Base-by-base conservation (phyloP, 257 asterid genomes). In the Thymus quinquecostatus region DNA sequence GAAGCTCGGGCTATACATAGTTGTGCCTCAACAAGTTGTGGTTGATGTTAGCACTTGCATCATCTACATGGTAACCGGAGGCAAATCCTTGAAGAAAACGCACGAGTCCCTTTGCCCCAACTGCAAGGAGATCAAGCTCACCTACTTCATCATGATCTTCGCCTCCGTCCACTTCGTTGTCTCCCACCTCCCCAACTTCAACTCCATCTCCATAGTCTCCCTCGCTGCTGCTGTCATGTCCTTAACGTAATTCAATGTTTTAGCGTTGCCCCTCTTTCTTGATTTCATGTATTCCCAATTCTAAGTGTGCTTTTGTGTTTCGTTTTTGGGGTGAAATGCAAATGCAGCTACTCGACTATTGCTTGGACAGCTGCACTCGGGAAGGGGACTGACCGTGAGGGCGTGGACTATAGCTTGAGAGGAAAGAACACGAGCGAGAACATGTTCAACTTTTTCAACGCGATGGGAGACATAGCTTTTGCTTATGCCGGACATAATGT, bases 401-500 rank as follows among this genome's bases (percentile, higher is more conserved):
- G 58, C 10, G 84, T 77, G 32, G 80, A 77, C 72, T 79, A 79
- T 10, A 13, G 30, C 5, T 41, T 64, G n/a, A 41, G 74, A 34
- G 82, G 84, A 0, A 14, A 62, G 29, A 48, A 4, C 8, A 10
- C 64, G 6, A 6, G 12, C 3, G 84, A 36, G 1, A 80, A 71
- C 14, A 58, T 41, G 3, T 83, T 83, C 58, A 78, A 83, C 77
- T 80, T 83, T 77, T 77, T 80, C 34, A 80, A 71, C 10, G 85
- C 87, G 1, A 34, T 83, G 66, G 87, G 87, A 12, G 85, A 83
- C 40, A 67, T 83, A 3, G 85, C 87, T 0, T 83, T 83, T 5
- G 85, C 87, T 0, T 83, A 77, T 55, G 85, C 85, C 0, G 87
- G 85, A 0, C 87, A 83, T 67, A 85, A 85, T 34, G 90, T 85